These are phyloP conservation scores for Pseudogymnoascus sp. DNA, from an alignment of 2,329 filamentous ascomycete species.

Conservation along the genomic window DNA sequence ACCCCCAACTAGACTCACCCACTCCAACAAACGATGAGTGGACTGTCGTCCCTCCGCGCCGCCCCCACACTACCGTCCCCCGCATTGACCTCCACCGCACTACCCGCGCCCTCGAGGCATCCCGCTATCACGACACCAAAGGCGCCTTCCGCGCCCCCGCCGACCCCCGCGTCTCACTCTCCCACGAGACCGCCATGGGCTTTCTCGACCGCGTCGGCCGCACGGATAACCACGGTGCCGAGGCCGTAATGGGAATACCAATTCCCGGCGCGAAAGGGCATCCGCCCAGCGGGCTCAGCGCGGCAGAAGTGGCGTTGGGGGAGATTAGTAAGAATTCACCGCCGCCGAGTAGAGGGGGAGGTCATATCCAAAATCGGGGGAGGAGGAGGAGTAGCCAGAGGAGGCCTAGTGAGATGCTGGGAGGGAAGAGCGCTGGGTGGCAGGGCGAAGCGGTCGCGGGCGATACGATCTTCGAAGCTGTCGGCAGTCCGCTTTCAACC, in stretches of 20 bases:
- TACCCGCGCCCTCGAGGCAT: constrained; percentile 31
- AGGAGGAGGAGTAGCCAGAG: constrained; percentile 8
- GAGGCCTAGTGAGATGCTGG: background rate
- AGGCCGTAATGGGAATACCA: constrained; percentile 19
- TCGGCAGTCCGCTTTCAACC: background rate
- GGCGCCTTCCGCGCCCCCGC: constrained; percentile 37
- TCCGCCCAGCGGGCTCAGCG: background rate
- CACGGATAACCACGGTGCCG: constrained; percentile 17
- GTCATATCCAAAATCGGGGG: constrained; percentile 22
- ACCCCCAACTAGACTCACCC: constrained; percentile 11
- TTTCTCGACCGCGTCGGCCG: constrained; percentile 16
- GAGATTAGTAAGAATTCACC: constrained; percentile 35
- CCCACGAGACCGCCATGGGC: constrained; percentile 21
- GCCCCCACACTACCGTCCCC: constrained; percentile 14
- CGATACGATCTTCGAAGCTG: background rate
- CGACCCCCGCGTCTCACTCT: constrained; percentile 23
- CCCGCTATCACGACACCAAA: constrained; percentile 36
- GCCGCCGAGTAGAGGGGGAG: constrained; percentile 24
- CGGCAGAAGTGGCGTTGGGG: constrained; percentile 35
- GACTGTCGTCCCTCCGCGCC: constrained; percentile 21
- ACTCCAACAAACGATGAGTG: constrained; percentile 10
- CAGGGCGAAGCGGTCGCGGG: background rate
- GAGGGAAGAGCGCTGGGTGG: background rate
- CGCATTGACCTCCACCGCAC: constrained; percentile 33
- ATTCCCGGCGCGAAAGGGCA: constrained; percentile 26